Base-by-base conservation (phyloP, 768 basidiomycete species). In the Calocybe gangraenosa region DNA sequence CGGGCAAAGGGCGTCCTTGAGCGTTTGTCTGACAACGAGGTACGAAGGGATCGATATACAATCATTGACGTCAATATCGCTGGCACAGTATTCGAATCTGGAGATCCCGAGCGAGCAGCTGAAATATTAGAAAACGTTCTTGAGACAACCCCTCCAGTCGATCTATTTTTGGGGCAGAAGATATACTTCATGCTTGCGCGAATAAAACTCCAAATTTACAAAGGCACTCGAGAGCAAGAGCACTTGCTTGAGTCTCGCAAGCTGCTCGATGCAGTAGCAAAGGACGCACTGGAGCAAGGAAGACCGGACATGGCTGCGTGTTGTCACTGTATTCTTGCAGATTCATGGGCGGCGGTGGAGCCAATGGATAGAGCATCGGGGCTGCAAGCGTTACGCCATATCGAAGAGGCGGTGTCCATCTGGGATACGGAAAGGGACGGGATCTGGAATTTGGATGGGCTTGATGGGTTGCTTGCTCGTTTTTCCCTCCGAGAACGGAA, bases 391-490 rank as follows among this genome's bases (percentile, higher is more conserved):
- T 22, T 38, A 3, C 18, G 21, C 19, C 37, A 38, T 19, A 38
- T 38, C 13, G 19, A 21, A 21, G 37, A 38, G 20, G 37, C 37
- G 22, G 37, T 21, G 22, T 20, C 37, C 21, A 13, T 38, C 8
- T 38, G 37, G 37, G 22, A 21, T 19, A 22, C 37, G 37, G 37
- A 38, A 22, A 21, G 37, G 21, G 37, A 38, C 22, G 37, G 37
- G 14, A 38, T 38, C 7, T 38, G 37, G 37, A 38, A 38, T n/a
- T 22, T 38, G 19, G 37, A 22, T 8, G 37, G 37, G 20, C 37
- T 38, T 19, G 20, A 38, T 38, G 37, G 37, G 22, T 38, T 38
- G 37, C 37, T 38, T 21, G 11, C 37, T 22, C 37, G 37, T 19
- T 38, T 38, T 22, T 38, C 37, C 3, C 37, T 38, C 14, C 18